Base-by-base conservation (phyloP, 2,329 filamentous ascomycete species). In the Sporothrix inflata region DNA sequence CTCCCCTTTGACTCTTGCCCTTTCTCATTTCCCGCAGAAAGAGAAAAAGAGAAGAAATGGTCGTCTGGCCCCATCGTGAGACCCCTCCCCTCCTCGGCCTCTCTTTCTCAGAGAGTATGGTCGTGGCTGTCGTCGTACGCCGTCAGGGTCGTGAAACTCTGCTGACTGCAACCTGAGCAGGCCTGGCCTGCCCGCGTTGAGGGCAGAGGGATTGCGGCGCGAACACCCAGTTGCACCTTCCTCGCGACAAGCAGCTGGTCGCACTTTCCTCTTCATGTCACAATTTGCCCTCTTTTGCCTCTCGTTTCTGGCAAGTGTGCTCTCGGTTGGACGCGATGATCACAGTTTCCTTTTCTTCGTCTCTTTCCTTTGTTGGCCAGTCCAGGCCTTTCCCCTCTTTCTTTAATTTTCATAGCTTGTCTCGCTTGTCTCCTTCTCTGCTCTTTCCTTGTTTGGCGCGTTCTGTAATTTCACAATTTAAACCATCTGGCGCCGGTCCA, bases 131-230 rank as follows among this genome's bases (percentile, higher is more conserved):
- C n/a, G 60, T 63, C 60, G 60, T 63, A 63, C 38, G 38, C 60
- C 38, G 21, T 6, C 16, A 53, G 45, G 27, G 42, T 68, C 65
- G 65, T 68, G 65, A 68, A 68, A 53, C 65, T 68, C 63, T 27
- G 30, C 16, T 16, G 45, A 53, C 45, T 53, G 45, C 45, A 51
- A 40, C 47, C 8, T 14, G 40, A 30, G 27, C 63, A 47, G 61
- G 21, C 19, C 21, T 49, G 24, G n/a, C n/a, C n/a, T n/a, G n/a
- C n/a, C n/a, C n/a, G n/a, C n/a, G n/a, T n/a, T n/a, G n/a, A n/a
- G n/a, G n/a, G n/a, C 12, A 12, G 21, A 27, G 21, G 47, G 21
- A 27, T 49, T n/a, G 45, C 45, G 45, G 14, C 16, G 16, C 45
- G 19, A 49, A 49, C 3, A 19, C 7, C 6, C 4, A 16, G 42